A percentile compares a stretch with the other conserved stretches of the same genome.
phyloP scores from a whole-genome alignment of 306 rosid species.

The Malus domestica region DNA sequence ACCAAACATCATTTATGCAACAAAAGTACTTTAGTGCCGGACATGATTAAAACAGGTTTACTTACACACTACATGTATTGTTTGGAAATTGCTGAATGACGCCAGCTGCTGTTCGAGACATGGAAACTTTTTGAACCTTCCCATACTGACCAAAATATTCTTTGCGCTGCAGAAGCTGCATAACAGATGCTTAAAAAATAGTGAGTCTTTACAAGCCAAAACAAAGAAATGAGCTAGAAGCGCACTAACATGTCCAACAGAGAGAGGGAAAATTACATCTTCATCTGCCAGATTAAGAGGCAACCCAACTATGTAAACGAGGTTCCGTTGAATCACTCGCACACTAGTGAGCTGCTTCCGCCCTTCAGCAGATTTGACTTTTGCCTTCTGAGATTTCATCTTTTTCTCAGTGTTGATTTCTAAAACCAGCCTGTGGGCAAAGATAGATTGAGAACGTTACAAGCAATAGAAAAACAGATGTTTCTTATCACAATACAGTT shows the following conservation, averaged over 20 bases:
- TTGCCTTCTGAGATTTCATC: conserved; percentile 69
- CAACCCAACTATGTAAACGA: conserved; percentile 93
- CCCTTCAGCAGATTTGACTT: conserved; percentile 78
- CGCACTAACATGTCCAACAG: background rate
- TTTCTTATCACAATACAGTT: background rate
- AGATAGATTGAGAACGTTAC: background rate
- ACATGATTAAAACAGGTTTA: background rate
- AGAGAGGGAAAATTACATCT: conserved; percentile 50
- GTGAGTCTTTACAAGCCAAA: background rate
- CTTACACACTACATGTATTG: conserved; percentile 99
- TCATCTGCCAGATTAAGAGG: conserved; percentile 73
- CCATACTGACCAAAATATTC: conserved; percentile 99
- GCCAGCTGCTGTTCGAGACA: conserved; percentile 97
- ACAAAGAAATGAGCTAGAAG: background rate
- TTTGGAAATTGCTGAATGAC: conserved; percentile 94
- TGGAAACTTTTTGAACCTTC: conserved; percentile 92
- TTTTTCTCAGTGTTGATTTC: conserved; percentile 70
- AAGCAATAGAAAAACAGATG: background rate
- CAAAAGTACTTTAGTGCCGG: background rate
- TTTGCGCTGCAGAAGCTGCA: conserved; percentile 78
- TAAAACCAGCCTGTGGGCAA: conserved; percentile 48
- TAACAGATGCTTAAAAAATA: conserved; percentile 1
- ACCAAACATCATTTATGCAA: background rate
- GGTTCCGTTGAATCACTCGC: conserved; percentile 97
- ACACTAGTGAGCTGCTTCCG: conserved; percentile 94